phyloP scores from a whole-genome alignment of 108 stramenopile species.

The Mediolabrus comicus region DNA sequence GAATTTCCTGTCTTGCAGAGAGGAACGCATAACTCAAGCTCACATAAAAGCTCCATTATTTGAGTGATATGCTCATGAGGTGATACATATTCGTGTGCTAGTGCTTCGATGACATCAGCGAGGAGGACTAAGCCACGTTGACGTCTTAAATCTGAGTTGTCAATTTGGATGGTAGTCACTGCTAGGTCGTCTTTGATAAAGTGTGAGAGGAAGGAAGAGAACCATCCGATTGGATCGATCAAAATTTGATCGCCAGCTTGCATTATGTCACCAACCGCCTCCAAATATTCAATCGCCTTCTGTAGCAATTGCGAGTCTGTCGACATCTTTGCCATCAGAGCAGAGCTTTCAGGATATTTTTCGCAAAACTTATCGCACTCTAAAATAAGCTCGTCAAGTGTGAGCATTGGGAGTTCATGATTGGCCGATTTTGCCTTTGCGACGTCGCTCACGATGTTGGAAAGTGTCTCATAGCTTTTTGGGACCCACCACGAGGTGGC shows the following conservation, averaged over 20 bases:
- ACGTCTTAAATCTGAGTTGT: neutral
- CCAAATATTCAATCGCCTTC: conserved; percentile 10
- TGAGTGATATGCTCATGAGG: conserved; percentile 8
- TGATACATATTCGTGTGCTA: conserved; percentile 7
- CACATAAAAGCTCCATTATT: conserved; percentile 15
- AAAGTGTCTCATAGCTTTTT: conserved; percentile 1
- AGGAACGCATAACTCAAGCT: neutral
- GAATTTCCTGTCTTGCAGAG: neutral
- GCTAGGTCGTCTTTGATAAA: conserved; percentile 19
- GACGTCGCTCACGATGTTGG: neutral
- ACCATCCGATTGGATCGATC: conserved; percentile 21
- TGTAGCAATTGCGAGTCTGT: conserved; percentile 4
- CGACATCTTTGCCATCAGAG: conserved; percentile 9
- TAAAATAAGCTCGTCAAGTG: neutral
- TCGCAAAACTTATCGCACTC: conserved; percentile 7
- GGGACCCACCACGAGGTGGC: conserved; percentile 14
- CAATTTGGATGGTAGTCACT: conserved; percentile 4
- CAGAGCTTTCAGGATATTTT: neutral
- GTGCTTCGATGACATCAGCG: conserved; percentile 1
- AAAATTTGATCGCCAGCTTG: conserved; percentile 13
- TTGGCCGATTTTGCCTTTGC: conserved; percentile 1
- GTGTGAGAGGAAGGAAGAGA: conserved; percentile 4
- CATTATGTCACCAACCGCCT: conserved; percentile 22
- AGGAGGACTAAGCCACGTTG: conserved; percentile 10
- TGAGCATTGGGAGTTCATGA: conserved; percentile 21